Conservation (phyloP, 2,329 filamentous ascomycete genomes). For the Microdochium paspali region DNA sequence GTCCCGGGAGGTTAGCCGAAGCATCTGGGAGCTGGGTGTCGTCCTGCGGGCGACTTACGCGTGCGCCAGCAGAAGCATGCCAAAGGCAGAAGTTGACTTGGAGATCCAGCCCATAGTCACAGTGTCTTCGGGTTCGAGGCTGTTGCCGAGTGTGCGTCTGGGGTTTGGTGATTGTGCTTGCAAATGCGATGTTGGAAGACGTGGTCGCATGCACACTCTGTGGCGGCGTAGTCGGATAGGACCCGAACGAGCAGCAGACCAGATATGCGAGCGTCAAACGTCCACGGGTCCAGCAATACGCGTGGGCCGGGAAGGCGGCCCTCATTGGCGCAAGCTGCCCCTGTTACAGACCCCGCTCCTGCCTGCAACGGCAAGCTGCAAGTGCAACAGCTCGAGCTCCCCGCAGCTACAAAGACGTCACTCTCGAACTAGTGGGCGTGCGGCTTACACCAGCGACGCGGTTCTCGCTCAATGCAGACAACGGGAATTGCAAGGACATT, state of each 20-base stretch:
- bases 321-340: background rate
- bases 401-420: background rate
- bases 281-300: too few relatives aligned
- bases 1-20: constrained; percentile 1
- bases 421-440: background rate
- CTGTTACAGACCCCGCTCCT: background rate
- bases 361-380: too few relatives aligned
- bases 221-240: background rate
- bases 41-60: constrained; percentile 51
- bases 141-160: background rate
- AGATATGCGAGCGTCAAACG: too few relatives aligned
- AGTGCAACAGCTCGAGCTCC: background rate
- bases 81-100: constrained; percentile 60
- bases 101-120: constrained; percentile 63
- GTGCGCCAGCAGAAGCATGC: constrained; percentile 72
- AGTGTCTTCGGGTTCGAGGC: constrained; percentile 1
- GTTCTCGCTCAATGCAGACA: background rate
- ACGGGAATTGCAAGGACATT: background rate
- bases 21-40: background rate
- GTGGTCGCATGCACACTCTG: too few relatives aligned
- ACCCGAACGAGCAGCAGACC: too few relatives aligned
- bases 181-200: background rate
- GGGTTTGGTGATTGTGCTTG: background rate
- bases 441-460: background rate
- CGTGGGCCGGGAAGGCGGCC: background rate